phyloP scores from a whole-genome alignment of 441 rosid species.

The Bruguiera hainesii region DNA sequence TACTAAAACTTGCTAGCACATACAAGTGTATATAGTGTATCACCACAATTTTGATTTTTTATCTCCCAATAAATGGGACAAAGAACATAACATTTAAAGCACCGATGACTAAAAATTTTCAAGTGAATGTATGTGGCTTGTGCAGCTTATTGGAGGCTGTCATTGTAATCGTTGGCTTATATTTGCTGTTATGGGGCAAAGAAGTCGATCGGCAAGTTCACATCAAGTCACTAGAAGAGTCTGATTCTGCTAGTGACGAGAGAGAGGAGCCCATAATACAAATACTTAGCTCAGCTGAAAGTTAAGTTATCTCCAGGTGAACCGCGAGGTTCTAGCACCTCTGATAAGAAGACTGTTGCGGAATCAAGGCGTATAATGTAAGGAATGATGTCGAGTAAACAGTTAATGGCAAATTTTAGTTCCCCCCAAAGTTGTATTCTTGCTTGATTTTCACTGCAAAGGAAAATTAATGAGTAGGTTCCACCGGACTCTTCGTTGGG shows the following conservation, averaged over 20 bases:
- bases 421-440: too few species aligned
- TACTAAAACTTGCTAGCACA: neutral
- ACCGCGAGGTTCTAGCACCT: slow-evolving; percentile 10
- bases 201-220: slow-evolving; percentile 33
- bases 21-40: too few species aligned
- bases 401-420: too few species aligned
- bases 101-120: neutral
- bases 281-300: slow-evolving; percentile 19
- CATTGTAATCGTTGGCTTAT: slow-evolving; percentile 47
- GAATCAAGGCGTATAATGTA: neutral
- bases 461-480: too few species aligned
- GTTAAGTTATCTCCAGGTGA: slow-evolving; percentile 10
- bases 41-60: neutral
- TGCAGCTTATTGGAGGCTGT: slow-evolving; percentile 55
- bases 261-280: slow-evolving; percentile 11
- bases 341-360: neutral
- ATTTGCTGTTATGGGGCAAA: slow-evolving; percentile 66
- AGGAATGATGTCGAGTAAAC: neutral
- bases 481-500: too few species aligned
- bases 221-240: slow-evolving; percentile 18
- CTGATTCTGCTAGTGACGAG: slow-evolving; percentile 15
- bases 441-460: too few species aligned
- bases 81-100: neutral
- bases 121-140: slow-evolving; percentile 4
- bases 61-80: neutral